Evolutionary conservation across 495 filamentous ascomycete genomes (phyloP), one percentile per base, ranked within the genome.

Genomic region (Aspergillus cavernicola): DNA sequence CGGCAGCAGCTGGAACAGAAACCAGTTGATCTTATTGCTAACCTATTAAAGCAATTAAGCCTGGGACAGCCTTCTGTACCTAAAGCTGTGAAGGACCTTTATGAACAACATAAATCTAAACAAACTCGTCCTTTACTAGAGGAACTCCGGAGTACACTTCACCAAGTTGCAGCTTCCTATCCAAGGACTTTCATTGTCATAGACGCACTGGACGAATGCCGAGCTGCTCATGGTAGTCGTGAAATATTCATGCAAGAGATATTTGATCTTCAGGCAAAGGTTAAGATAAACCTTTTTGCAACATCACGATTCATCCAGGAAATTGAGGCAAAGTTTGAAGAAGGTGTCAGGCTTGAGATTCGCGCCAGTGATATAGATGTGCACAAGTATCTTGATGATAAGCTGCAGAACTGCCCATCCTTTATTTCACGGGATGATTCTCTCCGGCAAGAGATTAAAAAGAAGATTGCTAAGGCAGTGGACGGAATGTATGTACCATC

Each of bases 151-250:
- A 4, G 55, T 26, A 45, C 51, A 53, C 33, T 18, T 56, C 44
- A 63, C 3, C 58, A 53, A 10, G 52, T 68, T 9, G 55, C 49
- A 18, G 28, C 41, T 1, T 43, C 28, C 8, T 68, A 61, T 50
- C 60, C 62, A 8, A 57, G 26, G 22, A 39, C 56, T 8, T 65
- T 70, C 50, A 58, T 80, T 35, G 53, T 81, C 16, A 50, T 80
- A 10, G 76, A 80, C 50, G 78, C 75, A 4, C 45, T 72, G 0
- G 69, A 72, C 33, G 69, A 72, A 58, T 69, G 61, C 19, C 7
- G 23, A 13, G 35, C 28, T 3, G 13, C 36, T 0, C 1, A 40
- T 10, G 2, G 44, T 13, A 64, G 12, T 37, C 69, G 12, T 4
- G 46, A 2, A 33, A 56, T 32, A 11, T 32, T 45, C 23, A 5